Evolutionary conservation across 2,329 filamentous ascomycete genomes (phyloP), one percentile per base, ranked within the genome.

Genomic region (Ploettnerulaceae sp.): DNA sequence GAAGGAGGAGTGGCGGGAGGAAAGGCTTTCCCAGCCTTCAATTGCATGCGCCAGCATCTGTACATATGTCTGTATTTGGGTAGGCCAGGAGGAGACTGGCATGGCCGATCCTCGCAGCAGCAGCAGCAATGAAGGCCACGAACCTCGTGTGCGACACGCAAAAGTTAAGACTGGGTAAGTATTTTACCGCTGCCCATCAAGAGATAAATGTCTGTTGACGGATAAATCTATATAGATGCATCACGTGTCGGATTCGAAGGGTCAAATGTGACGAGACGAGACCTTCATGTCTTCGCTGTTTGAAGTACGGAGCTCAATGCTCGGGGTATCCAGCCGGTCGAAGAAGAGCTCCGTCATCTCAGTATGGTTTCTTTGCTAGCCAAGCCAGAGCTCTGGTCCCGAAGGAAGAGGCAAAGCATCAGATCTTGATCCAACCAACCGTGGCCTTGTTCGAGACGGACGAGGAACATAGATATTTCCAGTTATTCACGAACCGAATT

Each of bases 201-300:
- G 7, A 7, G 25, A 28, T 28, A 12, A 28, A 12, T 28, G 25
- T 28, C 7, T 28, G 25, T 28, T 12, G 25, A 28, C 25, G 25
- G n/a, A n/a, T n/a, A n/a, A n/a, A n/a, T n/a, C n/a, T n/a, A n/a
- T n/a, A 26, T 41, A 53, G 52, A 20, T 55, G 52, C 33, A 52
- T 55, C 42, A 52, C 49, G 41, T 53, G 47, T 39, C 44, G 51
- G 28, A 49, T 37, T 17, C 24, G 56, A 24, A 45, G 48, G 31
- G 48, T 56, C 5, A 58, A 58, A 41, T 58, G 56, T 35, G 56
- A 58, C 40, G 54, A 56, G 26, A 51, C 47, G 4, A 22, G 48
- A 8, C 56, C 56, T 7, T 22, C 24, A 2, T 58, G 56, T 42
- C 38, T 46, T 11, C 52, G 56, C 11, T 58, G 56, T 41, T 38